Conservation (phyloP, 352 stramenopile species). For the Globisporangium acanthophoron region DNA sequence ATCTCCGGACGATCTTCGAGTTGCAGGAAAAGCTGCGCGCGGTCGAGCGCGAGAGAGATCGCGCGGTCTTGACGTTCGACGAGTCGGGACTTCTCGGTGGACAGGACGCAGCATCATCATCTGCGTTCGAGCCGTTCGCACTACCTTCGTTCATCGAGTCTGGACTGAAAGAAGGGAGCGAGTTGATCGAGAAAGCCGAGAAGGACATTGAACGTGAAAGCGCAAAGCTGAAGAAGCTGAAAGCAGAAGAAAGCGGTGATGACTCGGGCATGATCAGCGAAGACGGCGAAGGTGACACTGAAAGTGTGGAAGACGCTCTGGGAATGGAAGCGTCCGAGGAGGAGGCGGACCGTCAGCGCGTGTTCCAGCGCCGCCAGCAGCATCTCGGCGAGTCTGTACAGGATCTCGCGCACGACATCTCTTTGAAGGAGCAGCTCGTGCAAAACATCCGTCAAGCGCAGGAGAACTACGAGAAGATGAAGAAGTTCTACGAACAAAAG, state of each 20-base stretch:
- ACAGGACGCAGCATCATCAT: slow-evolving; percentile 8
- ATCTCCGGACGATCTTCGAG: slow-evolving; percentile 74
- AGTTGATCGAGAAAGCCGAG: slow-evolving; percentile 59
- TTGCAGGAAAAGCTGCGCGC: slow-evolving; percentile 73
- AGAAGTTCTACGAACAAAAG: slow-evolving; percentile 80
- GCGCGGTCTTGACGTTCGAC: slow-evolving; percentile 36
- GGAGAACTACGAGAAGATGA: slow-evolving; percentile 81
- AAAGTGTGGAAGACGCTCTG: slow-evolving; percentile 29
- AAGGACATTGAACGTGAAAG: slow-evolving; percentile 79
- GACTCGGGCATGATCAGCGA: slow-evolving; percentile 17
- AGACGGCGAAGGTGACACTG: slow-evolving; percentile 14
- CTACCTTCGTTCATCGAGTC: slow-evolving; percentile 36
- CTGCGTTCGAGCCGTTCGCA: slow-evolving; percentile 21
- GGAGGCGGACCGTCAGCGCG: slow-evolving; percentile 71
- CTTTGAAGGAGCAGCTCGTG: slow-evolving; percentile 80
- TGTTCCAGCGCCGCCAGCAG: slow-evolving; percentile 76
- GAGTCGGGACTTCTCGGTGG: slow-evolving; percentile 12
- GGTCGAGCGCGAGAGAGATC: slow-evolving; percentile 62
- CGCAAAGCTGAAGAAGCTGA: slow-evolving; percentile 67
- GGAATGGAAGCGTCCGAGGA: slow-evolving; percentile 42
- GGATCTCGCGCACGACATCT: slow-evolving; percentile 79
- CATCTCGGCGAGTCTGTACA: slow-evolving; percentile 77
- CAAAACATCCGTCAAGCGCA: slow-evolving; percentile 72
- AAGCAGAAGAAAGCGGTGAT: slow-evolving; percentile 47
- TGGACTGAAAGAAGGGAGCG: slow-evolving; percentile 51